Evolutionary conservation across 306 rosid genomes (phyloP), one percentile per base, ranked within the genome.

Genomic region (Cucurbita pepo): DNA sequence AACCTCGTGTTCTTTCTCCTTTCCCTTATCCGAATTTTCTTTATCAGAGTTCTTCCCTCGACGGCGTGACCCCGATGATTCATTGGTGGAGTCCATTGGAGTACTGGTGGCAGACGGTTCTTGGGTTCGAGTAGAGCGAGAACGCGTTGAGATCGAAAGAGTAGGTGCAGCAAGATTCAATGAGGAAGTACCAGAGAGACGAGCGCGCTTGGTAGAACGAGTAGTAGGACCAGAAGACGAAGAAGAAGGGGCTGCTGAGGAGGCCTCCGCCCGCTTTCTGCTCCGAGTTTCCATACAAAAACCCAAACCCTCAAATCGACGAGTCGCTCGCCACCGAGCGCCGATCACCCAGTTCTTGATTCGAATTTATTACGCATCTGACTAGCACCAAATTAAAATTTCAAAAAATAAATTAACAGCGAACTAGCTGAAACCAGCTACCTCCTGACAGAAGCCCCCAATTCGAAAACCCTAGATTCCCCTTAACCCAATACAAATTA

Each of bases 201-300:
- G 98, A 12, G 96, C 37, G 57, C 96, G 97, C 80, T 91, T 94
- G 81, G 21, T 77, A 10, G 97, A 77, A 78, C 97, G 97, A 57
- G 97, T 89, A 76, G 86, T 77, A 18, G 95, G 91, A 86, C 85
- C 88, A 6, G 97, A 83, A 25, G 95, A 86, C 3, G 90, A 85
- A 11, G 99, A 85, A 82, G 96, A 91, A 84, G 97, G 99, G 97
- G 97, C 99, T 77, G 99, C 88, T 95, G 97, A 95, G 93, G 97
- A 87, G 84, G 96, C 99, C 99, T 95, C 99, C 95, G 96, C 97
- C 99, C 97, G 95, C 97, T 95, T 95, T 84, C 95, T 97, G 89
- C 99, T 95, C 75, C 99, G 99, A 91, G 99, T 95, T 95, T 95
- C 99, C 99, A 95, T 95, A 95, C 99, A 95, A 95, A 81, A 89